Percentiles rank a stretch among this genome's conserved stretches.
phyloP scores from a whole-genome alignment of 306 rosid species.

The Dryas octopetala region DNA sequence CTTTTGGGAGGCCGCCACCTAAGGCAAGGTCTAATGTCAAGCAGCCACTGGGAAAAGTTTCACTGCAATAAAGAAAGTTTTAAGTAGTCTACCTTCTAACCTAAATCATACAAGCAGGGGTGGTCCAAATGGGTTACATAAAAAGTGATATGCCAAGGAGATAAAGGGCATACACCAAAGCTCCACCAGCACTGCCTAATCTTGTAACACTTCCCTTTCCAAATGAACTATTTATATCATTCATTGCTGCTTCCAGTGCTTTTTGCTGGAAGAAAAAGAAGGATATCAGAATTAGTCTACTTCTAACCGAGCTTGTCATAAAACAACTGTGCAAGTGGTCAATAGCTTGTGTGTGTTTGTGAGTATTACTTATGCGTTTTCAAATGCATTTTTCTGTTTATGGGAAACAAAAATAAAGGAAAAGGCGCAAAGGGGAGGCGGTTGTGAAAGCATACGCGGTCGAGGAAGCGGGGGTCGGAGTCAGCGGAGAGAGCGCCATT shows the following conservation, averaged over 20 bases:
- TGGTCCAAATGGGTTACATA: neutral
- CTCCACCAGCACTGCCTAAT: constrained; percentile 98
- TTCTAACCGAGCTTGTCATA: neutral
- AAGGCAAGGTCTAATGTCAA: constrained; percentile 91
- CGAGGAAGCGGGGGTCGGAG: constrained; percentile 70
- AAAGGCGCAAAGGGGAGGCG: neutral
- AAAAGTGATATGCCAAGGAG: neutral
- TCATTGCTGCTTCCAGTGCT: constrained; percentile 96
- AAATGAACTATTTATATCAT: constrained; percentile 83
- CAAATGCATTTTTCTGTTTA: neutral
- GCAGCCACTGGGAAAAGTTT: constrained; percentile 98
- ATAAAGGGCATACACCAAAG: constrained; percentile 77
- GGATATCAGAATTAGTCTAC: constrained; percentile 27
- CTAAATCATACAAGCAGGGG: constrained; percentile 22
- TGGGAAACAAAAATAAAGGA: neutral
- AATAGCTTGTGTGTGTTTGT: neutral
- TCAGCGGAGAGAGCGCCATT: constrained; percentile 79
- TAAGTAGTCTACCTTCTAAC: constrained; percentile 14
- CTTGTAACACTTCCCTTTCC: constrained; percentile 98
- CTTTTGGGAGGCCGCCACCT: constrained; percentile 97
- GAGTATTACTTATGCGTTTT: neutral
- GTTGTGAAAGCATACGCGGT: constrained; percentile 50
- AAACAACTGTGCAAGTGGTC: neutral
- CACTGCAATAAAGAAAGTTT: constrained; percentile 54
- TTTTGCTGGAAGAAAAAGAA: constrained; percentile 66